phyloP scores from a whole-genome alignment of 768 basidiomycete species.

The Termitomyces sp. region DNA sequence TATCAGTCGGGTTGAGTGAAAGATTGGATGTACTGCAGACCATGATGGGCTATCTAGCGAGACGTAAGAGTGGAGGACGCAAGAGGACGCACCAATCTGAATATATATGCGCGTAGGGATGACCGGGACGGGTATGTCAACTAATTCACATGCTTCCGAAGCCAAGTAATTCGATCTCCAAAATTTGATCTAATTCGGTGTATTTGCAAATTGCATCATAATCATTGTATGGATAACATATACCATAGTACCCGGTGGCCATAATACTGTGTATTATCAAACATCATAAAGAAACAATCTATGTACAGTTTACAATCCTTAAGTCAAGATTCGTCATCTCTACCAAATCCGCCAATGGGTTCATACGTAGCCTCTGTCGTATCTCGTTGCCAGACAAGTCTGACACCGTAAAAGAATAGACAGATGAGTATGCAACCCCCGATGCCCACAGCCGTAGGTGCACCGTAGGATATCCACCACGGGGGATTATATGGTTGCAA shows the following conservation, averaged over 20 bases:
- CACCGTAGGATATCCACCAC: constrained; percentile 78
- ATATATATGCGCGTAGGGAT: background rate
- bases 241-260: too few relatives aligned
- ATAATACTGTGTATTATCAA: background rate
- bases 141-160: constrained; percentile 1
- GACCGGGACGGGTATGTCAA: constrained; percentile 1
- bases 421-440: constrained; percentile 58
- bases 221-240: background rate
- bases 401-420: constrained; percentile 68
- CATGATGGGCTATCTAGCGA: constrained; percentile 8
- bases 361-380: constrained; percentile 86
- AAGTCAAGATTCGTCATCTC: constrained; percentile 39
- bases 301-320: too few relatives aligned
- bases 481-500: constrained; percentile 82
- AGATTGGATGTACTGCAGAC: constrained; percentile 1
- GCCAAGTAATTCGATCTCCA: background rate
- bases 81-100: background rate
- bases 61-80: background rate
- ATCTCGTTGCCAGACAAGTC: constrained; percentile 66
- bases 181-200: background rate
- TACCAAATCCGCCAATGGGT: constrained; percentile 76
- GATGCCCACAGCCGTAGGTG: constrained; percentile 55
- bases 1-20: background rate
- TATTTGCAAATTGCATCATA: background rate
- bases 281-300: background rate